Evolutionary conservation across 2,329 filamentous ascomycete species (phyloP).

Genomic region (Colletotrichum godetiae): DNA sequence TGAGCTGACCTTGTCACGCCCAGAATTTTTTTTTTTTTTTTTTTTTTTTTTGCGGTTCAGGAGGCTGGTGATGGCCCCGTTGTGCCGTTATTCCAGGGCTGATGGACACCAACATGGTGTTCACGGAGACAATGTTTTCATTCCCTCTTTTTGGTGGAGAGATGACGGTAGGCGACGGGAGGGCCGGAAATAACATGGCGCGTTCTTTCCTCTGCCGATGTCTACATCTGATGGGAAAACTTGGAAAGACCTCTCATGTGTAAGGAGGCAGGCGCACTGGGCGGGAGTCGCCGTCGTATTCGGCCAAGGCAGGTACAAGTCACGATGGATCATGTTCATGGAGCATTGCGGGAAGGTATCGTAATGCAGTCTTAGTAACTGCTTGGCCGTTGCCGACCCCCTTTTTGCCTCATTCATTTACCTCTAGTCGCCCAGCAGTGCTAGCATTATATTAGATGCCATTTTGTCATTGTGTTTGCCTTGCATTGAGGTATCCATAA

Average conservation of each 20-base stretch:
- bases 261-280: no score
- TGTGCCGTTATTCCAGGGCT: neutral
- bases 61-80: neutral
- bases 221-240: neutral
- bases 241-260: no score
- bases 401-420: neutral
- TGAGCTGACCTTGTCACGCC: conserved; percentile 12
- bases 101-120: neutral
- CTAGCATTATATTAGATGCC: neutral
- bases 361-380: neutral
- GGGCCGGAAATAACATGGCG: conserved; percentile 17
- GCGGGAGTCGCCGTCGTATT: neutral
- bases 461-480: neutral
- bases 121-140: neutral
- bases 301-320: neutral
- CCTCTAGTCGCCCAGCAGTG: neutral
- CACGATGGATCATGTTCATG: neutral
- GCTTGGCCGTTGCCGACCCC: neutral
- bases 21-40: no score
- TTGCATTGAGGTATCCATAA: neutral
- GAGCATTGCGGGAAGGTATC: neutral
- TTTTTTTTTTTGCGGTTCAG: neutral
- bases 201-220: neutral
- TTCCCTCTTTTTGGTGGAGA: neutral
- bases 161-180: neutral